Conservation (phyloP, 306 rosid species). For the barrel medic (Medicago truncatula) region MtrunA17r5.0-ANR NC_053048.1:3785001-3785500, state of each 20-base stretch:
- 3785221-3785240: slow-evolving; percentile 37
- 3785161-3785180: slow-evolving; percentile 34
- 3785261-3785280: background rate
- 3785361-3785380: too few species aligned
- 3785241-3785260: slow-evolving; percentile 48
- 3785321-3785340: background rate
- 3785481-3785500: too few species aligned
- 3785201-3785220: slow-evolving; percentile 43
- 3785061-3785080: slow-evolving; percentile 29
- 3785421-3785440: too few species aligned
- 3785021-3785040: slow-evolving; percentile 38
- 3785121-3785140: slow-evolving; percentile 43
- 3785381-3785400: too few species aligned
- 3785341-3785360: background rate
- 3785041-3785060: slow-evolving; percentile 39
- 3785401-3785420: too few species aligned
- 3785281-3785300: background rate
- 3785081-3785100: slow-evolving; percentile 37
- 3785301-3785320: too few species aligned
- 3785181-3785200: slow-evolving; percentile 39
- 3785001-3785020: too few species aligned
- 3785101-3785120: slow-evolving; percentile 26
- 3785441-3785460: too few species aligned
- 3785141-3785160: slow-evolving; percentile 29
- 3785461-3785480: too few species aligned